Conservation (phyloP, 1,139 yeast species). For the Kurtzmaniella quercitrusa region DNA sequence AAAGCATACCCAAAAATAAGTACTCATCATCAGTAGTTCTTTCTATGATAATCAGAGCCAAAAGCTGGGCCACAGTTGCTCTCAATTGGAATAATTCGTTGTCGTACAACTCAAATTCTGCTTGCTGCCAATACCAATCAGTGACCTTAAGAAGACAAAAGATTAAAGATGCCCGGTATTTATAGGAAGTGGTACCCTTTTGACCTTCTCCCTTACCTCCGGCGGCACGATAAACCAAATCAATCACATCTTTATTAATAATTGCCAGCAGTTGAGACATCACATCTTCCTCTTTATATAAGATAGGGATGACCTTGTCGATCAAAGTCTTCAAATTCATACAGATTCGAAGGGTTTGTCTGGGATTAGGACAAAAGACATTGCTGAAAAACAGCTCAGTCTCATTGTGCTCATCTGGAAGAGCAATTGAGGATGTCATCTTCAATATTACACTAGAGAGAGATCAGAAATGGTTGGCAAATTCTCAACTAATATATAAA, state of each 20-base stretch:
- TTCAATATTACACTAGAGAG: no score
- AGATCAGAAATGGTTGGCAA: no score
- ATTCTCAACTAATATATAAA: no score
- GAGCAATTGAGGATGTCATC: no score
- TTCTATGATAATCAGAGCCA: conserved; percentile 70
- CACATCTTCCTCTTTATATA: conserved; percentile 48
- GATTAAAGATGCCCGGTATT: conserved; percentile 64
- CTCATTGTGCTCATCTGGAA: background rate
- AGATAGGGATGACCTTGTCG: conserved; percentile 67
- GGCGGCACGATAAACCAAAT: conserved; percentile 67
- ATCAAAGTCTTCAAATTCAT: conserved; percentile 68
- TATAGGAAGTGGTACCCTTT: conserved; percentile 51
- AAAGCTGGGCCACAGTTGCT: conserved; percentile 64
- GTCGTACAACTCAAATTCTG: conserved; percentile 61
- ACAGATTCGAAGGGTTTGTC: conserved; percentile 72
- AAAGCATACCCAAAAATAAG: conserved; percentile 70
- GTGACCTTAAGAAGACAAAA: conserved; percentile 74
- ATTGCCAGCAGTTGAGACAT: conserved; percentile 59
- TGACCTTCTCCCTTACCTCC: conserved; percentile 72
- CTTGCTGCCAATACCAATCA: conserved; percentile 69
- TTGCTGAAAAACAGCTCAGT: conserved; percentile 8
- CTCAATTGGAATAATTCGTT: conserved; percentile 59
- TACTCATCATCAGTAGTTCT: conserved; percentile 48
- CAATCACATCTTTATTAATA: conserved; percentile 54
- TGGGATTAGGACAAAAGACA: conserved; percentile 48